Base-by-base conservation (phyloP, 2,329 filamentous ascomycete genomes). In the Incumbomyces delicatus region DNA sequence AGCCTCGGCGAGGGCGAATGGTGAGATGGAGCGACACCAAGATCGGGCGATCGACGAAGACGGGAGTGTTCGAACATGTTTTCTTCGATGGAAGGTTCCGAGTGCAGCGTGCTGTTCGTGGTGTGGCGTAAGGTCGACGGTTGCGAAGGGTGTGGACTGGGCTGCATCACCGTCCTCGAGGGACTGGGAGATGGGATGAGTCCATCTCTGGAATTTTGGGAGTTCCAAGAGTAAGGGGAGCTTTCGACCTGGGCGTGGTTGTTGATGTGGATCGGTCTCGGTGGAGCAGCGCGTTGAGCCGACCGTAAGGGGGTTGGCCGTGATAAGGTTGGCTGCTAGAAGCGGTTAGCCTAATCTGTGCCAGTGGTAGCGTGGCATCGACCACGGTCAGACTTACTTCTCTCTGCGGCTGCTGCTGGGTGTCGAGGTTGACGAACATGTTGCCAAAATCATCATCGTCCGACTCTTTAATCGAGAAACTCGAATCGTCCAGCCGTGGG, bases 141-240 rank as follows among this genome's bases (percentile, higher is more conserved):
- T 36, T 40, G 50, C 8, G 44, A 46, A 13, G 36, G 37, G 35
- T 40, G 50, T 17, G 53, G 58, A 41, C 54, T 55, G 46, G 14
- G 51, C 49, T 40, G 52, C 39, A 50, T 55, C 38, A 53, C 61
- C 40, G 51, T 66, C 59, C 38, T 58, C 55, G 50, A 66, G 61
- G 33, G 63, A 56, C 33, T 59, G 41, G 59, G 61, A 29, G 64
- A 63, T 20, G 57, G 56, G 49, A 77, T 71, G 39, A 76, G 61
- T 30, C 69, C 68, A 44, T 77, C 73, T 44, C 64, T 64, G 2
- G 73, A 75, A 42, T 68, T 66, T 44, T 68, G 69, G 55, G 72
- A 76, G 44, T 67, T 69, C 69, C 70, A 75, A 22, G 74, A 76
- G 52, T 70, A 70, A 44, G 72, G 70, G 13, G 73, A 71, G 14